A percentile compares a stretch with the other conserved stretches of the same genome.
Conservation (phyloP, 805 yeast species). For the Saccharomycopsis sp. region DNA sequence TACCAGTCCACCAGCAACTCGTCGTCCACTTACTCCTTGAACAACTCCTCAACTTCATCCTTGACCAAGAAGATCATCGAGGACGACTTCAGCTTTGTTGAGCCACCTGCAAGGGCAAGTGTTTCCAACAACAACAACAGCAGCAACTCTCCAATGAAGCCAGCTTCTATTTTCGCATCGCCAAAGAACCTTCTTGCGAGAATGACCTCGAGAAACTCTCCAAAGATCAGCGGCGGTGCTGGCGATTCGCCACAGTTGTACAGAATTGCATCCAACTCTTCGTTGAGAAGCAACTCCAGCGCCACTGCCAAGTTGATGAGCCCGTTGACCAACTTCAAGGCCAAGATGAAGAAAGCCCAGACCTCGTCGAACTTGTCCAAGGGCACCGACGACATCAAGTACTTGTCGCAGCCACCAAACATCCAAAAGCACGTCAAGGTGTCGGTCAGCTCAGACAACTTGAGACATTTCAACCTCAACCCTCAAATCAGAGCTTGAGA, state of each 20-base stretch:
- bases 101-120: constrained; percentile 19
- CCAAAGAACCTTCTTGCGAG: constrained; percentile 18
- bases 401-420: constrained; percentile 16
- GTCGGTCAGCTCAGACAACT: constrained; percentile 16
- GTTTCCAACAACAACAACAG: background rate
- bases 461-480: constrained; percentile 16
- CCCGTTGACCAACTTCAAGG: constrained; percentile 14
- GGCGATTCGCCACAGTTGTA: constrained; percentile 18
- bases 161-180: constrained; percentile 15
- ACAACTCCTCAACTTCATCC: constrained; percentile 13
- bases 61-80: constrained; percentile 19
- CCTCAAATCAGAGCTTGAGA: constrained; percentile 3
- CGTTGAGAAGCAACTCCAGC: constrained; percentile 7
- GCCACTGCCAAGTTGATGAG: constrained; percentile 13
- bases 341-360: constrained; percentile 4
- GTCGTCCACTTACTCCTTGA: constrained; percentile 18
- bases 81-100: constrained; percentile 21
- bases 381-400: constrained; percentile 3
- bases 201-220: constrained; percentile 11
- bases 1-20: constrained; percentile 13
- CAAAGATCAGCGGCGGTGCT: constrained; percentile 6
- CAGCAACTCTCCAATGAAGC: constrained; percentile 16
- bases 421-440: constrained; percentile 13
- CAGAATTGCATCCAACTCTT: constrained; percentile 15
- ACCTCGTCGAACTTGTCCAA: background rate